A percentile compares a stretch with the other conserved stretches of the same genome.
Evolutionary conservation across 352 stramenopile species (phyloP).

Genomic region (Pythium aristosporum): DNA sequence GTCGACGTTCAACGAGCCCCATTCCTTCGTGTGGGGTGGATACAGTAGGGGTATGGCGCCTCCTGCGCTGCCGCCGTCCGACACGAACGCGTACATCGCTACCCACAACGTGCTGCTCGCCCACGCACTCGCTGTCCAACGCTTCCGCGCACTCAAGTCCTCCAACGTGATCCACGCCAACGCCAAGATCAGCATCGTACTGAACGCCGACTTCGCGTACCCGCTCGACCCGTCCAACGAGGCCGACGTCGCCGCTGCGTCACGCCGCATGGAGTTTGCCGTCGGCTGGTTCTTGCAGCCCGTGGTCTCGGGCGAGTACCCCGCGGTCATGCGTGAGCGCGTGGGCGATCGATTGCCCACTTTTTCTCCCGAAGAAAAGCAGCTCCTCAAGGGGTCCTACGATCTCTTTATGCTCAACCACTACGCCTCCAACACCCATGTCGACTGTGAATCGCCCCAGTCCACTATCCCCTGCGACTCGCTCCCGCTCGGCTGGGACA

Average conservation of each 20-base stretch:
- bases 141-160: conserved; percentile 79
- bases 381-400: conserved; percentile 76
- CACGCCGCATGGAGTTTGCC: conserved; percentile 85
- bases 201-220: conserved; percentile 76
- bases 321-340: conserved; percentile 83
- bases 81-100: conserved; percentile 44
- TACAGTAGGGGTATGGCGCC: conserved; percentile 75
- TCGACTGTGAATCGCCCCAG: conserved; percentile 38
- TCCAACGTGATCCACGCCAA: conserved; percentile 31
- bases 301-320: conserved; percentile 90
- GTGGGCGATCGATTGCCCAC: conserved; percentile 73
- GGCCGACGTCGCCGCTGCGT: conserved; percentile 55
- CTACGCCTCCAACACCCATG: conserved; percentile 72
- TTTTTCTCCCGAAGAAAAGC: conserved; percentile 82
- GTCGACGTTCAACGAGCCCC: conserved; percentile 96
- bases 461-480: conserved; percentile 36
- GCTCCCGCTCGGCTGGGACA: conserved; percentile 35
- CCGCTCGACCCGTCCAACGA: conserved; percentile 68
- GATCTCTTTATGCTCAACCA: conserved; percentile 96
- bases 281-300: conserved; percentile 92
- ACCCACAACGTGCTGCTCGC: conserved; percentile 91
- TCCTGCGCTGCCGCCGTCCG: conserved; percentile 31
- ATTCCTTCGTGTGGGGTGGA: conserved; percentile 81
- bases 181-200: conserved; percentile 90
- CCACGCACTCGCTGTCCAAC: conserved; percentile 81